Conservation (phyloP, 2,329 filamentous ascomycete species). For the Xylaria digitata region DNA sequence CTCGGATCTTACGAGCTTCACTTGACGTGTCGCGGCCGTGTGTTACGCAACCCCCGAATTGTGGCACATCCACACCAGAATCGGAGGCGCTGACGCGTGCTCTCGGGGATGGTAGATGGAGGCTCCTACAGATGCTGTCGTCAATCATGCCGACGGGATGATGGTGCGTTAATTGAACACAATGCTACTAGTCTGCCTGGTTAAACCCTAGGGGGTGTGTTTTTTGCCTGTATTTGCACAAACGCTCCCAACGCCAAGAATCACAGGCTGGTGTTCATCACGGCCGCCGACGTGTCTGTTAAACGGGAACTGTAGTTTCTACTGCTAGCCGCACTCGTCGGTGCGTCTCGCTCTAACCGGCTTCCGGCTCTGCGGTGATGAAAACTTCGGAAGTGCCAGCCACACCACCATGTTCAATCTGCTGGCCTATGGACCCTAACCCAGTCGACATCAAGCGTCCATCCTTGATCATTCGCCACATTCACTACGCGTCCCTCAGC, state of each 20-base stretch:
- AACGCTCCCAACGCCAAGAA: background rate
- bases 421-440: background rate
- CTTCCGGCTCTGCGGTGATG: background rate
- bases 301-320: background rate
- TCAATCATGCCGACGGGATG: background rate
- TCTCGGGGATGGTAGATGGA: background rate
- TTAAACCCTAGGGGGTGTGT: too few species aligned
- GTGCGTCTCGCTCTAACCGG: background rate
- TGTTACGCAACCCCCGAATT: constrained; percentile 24
- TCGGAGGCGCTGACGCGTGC: constrained; percentile 19
- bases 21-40: constrained; percentile 4
- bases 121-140: background rate
- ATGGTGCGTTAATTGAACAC: background rate
- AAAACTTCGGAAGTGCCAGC: background rate
- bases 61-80: background rate
- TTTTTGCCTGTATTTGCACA: background rate
- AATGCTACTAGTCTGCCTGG: too few species aligned
- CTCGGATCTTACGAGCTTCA: background rate
- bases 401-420: constrained; percentile 3
- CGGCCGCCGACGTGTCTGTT: background rate
- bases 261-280: background rate
- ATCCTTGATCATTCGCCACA: constrained; percentile 11
- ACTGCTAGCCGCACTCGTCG: background rate
- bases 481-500: constrained; percentile 27
- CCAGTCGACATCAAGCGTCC: background rate